Evolutionary conservation across 2,329 filamentous ascomycete genomes (phyloP), one percentile per base, ranked within the genome.

Genomic region (Nannizziopsis arthrosporioides): DNA sequence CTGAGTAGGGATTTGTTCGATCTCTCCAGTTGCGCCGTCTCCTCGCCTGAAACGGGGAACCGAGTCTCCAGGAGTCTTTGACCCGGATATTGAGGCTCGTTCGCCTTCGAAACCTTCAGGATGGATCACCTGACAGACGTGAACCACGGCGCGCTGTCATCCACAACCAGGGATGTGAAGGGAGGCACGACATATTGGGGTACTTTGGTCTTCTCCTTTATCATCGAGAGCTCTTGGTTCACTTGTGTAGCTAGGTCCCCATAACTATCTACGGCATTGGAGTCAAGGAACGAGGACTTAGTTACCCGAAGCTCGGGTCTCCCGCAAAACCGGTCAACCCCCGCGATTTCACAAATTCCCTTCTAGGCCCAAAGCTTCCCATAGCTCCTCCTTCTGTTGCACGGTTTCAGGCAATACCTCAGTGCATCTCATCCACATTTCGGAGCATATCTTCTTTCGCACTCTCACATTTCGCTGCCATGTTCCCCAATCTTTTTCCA

Each of bases 351-450:
- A 56, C 49, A 62, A 52, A 44, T 44, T 50, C 12, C 64, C 65
- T 56, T 67, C 65, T 38, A 68, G 56, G 45, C 65, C 65, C 50
- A 68, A 51, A 41, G 59, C 59, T 52, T 67, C 77, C 69, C 73
- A 75, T 34, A 78, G 54, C 54, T 76, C 73, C 45, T 66, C 68
- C 51, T 59, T 66, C 17, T 56, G 65, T 61, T 72, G 40, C n/a
- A 51, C 70, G 38, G 63, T 65, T 49, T 74, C 72, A 30, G 69
- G 63, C 53, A 78, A 50, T 27, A 64, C 57, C 39, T 72, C 73
- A 50, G 67, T 67, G 53, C 75, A 71, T 48, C 62, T 57, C 43
- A 54, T 62, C 76, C 75, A 79, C 55, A 78, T 56, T 51, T 76
- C 71, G 42, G 55, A 59, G 44, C 67, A 70, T 54, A 78, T 74